These are phyloP conservation scores for Neurospora sp. DNA, from an alignment of 495 filamentous ascomycete genomes.

Conservation along the genomic window DNA sequence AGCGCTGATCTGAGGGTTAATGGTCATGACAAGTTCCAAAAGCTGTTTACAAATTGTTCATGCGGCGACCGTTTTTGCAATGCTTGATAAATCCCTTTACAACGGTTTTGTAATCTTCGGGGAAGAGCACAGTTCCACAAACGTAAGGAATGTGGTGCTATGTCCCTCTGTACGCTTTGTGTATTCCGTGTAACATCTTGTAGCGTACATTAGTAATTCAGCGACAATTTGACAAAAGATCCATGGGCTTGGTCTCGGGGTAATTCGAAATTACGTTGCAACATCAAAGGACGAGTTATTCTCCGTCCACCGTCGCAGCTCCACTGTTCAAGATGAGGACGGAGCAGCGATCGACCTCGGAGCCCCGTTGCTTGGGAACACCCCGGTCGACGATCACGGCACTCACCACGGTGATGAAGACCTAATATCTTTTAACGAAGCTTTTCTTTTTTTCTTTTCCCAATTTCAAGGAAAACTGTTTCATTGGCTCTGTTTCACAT, in stretches of 20 bases:
- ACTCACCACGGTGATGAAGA: background rate
- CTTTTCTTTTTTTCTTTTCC: background rate
- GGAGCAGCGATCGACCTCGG: background rate
- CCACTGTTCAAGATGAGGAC: background rate
- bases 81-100: too few relatives aligned
- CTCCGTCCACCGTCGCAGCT: background rate
- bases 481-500: background rate
- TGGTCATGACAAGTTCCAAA: background rate
- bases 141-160: background rate
- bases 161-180: background rate
- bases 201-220: background rate
- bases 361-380: background rate
- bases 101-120: too few relatives aligned
- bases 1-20: background rate
- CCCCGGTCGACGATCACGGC: background rate
- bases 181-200: background rate
- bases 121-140: background rate
- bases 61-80: too few relatives aligned
- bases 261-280: background rate
- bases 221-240: background rate
- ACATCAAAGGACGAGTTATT: background rate
- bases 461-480: background rate
- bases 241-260: background rate
- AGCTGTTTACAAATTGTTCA: background rate
- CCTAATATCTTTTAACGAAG: background rate